phyloP scores from a whole-genome alignment of 768 basidiomycete species.

The Nidularia pulvinata region DNA sequence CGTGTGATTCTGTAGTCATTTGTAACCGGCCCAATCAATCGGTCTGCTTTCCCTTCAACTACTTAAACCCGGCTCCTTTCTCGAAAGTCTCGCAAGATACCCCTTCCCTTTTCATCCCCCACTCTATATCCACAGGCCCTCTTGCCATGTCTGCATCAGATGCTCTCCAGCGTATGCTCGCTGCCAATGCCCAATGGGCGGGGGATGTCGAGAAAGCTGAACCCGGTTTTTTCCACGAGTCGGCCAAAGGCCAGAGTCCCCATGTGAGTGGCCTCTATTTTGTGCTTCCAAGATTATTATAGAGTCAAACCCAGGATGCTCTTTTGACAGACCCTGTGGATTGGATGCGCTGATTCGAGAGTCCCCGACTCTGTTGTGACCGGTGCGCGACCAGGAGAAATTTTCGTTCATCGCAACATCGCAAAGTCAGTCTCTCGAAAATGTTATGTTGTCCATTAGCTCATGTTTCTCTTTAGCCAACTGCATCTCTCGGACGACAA shows the following conservation, averaged over 20 bases:
- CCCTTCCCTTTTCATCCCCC: background rate
- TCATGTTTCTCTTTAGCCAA: conserved; percentile 45
- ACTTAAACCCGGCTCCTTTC: background rate
- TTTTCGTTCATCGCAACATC: conserved; percentile 86
- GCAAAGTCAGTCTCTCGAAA: conserved; percentile 62
- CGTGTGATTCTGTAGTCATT: too few species aligned
- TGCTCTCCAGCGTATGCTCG: conserved; percentile 27
- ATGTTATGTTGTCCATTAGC: conserved; percentile 3
- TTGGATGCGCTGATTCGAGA: conserved; percentile 84
- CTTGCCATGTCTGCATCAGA: conserved; percentile 13
- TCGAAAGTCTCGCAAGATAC: conserved; percentile 10
- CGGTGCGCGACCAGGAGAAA: conserved; percentile 70
- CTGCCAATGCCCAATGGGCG: conserved; percentile 72
- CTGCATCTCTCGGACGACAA: conserved; percentile 73
- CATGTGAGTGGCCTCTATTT: conserved; percentile 40
- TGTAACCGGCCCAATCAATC: background rate
- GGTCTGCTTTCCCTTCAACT: background rate
- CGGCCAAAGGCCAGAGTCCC: conserved; percentile 64
- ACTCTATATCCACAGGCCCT: conserved; percentile 6
- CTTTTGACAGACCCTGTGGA: conserved; percentile 62
- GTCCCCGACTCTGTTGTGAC: conserved; percentile 81
- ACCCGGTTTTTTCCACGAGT: conserved; percentile 62
- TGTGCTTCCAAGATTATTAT: conserved; percentile 5
- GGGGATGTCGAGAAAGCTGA: conserved; percentile 49
- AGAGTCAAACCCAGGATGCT: background rate